Percentiles rank a stretch among this genome's conserved stretches.
Conservation (phyloP, 805 yeast species). For the Tetrapisispora pingtungensis region DNA sequence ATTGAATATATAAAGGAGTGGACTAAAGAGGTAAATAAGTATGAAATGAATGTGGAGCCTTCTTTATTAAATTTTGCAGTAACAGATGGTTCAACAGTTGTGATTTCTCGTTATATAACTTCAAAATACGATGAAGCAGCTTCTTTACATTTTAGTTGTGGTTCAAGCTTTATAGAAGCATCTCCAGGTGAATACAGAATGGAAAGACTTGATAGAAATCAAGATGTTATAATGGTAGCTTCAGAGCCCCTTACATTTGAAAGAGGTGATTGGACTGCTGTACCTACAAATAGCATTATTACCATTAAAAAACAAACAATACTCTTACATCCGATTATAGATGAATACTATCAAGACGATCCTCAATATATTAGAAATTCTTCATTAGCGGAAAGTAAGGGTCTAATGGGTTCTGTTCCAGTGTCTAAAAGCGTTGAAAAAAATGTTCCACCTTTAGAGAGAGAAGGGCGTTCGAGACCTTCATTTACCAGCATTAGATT, state of each 20-base stretch:
- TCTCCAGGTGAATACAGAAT: constrained; percentile 86
- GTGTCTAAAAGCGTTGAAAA: constrained; percentile 39
- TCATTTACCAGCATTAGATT: constrained; percentile 8
- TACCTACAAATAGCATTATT: constrained; percentile 82
- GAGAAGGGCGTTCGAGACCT: constrained; percentile 54
- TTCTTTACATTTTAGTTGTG: constrained; percentile 87
- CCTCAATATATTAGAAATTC: constrained; percentile 62
- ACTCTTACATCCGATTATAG: constrained; percentile 79
- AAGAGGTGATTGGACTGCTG: constrained; percentile 94
- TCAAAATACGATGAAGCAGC: constrained; percentile 93
- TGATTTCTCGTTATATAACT: constrained; percentile 80
- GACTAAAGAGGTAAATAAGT: constrained; percentile 44
- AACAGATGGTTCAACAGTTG: constrained; percentile 82
- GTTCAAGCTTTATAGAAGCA: constrained; percentile 81
- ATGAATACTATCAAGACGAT: constrained; percentile 74
- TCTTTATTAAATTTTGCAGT: constrained; percentile 87
- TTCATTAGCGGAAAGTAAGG: constrained; percentile 79
- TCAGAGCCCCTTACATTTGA: constrained; percentile 95
- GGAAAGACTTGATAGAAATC: constrained; percentile 89
- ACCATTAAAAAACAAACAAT: constrained; percentile 82
- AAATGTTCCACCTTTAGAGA: constrained; percentile 66
- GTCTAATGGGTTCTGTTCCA: constrained; percentile 88
- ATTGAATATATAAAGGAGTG: constrained; percentile 69
- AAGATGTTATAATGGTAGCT: constrained; percentile 93
- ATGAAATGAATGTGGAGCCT: constrained; percentile 45